Evolutionary conservation across 1,284 basidiomycete species (phyloP).

Genomic region (Salmacisia buchloeana): DNA sequence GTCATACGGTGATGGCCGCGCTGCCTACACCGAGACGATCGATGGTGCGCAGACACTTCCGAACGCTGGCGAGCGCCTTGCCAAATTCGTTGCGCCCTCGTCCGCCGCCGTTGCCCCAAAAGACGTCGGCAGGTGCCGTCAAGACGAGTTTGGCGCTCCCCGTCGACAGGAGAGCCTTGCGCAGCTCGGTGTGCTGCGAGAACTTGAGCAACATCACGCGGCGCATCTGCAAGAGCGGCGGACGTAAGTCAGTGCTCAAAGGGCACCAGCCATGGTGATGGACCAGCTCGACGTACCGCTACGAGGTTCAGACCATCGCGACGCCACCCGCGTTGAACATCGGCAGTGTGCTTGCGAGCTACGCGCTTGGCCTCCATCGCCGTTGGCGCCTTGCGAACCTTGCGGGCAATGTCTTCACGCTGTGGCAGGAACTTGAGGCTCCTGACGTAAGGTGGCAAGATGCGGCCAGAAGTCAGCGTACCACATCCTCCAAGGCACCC

Average conservation of each 20-base stretch:
- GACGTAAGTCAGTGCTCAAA: background rate
- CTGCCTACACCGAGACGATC: slow-evolving; percentile 28
- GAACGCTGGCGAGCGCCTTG: slow-evolving; percentile 24
- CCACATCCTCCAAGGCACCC: background rate
- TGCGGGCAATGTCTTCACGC: slow-evolving; percentile 27
- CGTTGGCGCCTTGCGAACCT: slow-evolving; percentile 28
- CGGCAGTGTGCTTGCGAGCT: slow-evolving; percentile 21
- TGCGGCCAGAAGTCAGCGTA: background rate
- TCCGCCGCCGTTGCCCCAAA: slow-evolving; percentile 31
- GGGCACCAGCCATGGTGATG: background rate
- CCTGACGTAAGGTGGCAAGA: background rate
- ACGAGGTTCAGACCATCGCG: slow-evolving; percentile 28
- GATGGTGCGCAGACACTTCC: slow-evolving; percentile 23
- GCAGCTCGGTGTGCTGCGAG: slow-evolving; percentile 21
- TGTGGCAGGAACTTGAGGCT: slow-evolving; percentile 17
- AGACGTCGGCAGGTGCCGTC: slow-evolving; percentile 33
- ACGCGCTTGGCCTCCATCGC: slow-evolving; percentile 30
- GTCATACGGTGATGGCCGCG: slow-evolving; percentile 27
- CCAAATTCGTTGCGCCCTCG: slow-evolving; percentile 33
- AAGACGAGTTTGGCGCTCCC: slow-evolving; percentile 28
- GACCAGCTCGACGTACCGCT: slow-evolving; percentile 23
- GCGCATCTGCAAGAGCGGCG: slow-evolving; percentile 5
- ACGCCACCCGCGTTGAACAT: slow-evolving; percentile 34
- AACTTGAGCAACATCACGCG: slow-evolving; percentile 30
- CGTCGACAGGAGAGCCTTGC: slow-evolving; percentile 25